Evolutionary conservation across 2,329 filamentous ascomycete genomes (phyloP), one percentile per base, ranked within the genome.

Genomic region (Cercospora citrullina): DNA sequence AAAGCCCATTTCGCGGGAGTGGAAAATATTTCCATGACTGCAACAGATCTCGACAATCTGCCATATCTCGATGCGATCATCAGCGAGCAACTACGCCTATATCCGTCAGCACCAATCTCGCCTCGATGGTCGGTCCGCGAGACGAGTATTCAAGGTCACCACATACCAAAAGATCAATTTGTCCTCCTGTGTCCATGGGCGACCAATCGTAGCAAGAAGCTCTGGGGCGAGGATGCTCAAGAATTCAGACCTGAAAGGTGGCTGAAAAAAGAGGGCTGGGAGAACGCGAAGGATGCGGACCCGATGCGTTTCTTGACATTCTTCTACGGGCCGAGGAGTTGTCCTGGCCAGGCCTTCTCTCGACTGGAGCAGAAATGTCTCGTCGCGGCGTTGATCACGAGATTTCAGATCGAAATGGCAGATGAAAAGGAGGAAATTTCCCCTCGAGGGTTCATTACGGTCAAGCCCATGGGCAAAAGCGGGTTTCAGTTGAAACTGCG

Each of bases 41-140:
- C 82, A 68, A 72, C 81, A 6, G 83, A 88, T 69, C 85, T 93
- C 69, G 91, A 94, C 78, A 82, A 82, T 61, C 84, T 95, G 75
- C 89, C 90, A 1, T 95, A 93, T 77, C 86, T 94, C 58, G 87
- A 91, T 74, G 91, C 91, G 26, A 87, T 95, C 26, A 88, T 89
- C 75, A 90, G 86, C 76, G 92, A 96, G 31, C 57, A 68, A 10
- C 66, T 75, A 3, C 68, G 72, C 1, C 66, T 73, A 33, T 72
- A 71, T 59, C 70, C 68, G 6, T 68, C 72, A 16, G 70, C 72
- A 16, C 72, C 73, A 2, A 64, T 67, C 10, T 70, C 71, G 3
- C 53, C 65, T 3, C 69, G 72, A 26, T 21, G 62, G 5, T 68
- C 73, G 2, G 60, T 67, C 4, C 67, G 66, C 10, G 69, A 72